phyloP scores from a whole-genome alignment of 2,329 filamentous ascomycete genomes.

The Fusarium avenaceum region DNA sequence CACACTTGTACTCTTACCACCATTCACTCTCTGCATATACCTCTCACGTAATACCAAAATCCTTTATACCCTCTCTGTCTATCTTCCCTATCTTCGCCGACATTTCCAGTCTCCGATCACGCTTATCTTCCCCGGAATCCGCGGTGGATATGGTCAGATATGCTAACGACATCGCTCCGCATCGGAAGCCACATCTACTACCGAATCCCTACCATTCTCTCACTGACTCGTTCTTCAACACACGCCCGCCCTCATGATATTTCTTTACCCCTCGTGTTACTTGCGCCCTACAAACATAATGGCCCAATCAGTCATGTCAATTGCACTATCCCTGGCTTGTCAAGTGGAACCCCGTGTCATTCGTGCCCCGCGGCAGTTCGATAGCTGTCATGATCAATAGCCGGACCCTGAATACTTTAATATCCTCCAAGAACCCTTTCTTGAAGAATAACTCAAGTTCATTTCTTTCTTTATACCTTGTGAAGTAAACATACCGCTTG shows the following conservation, averaged over 20 bases:
- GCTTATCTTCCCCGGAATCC: conserved; percentile 21
- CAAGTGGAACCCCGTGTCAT: conserved; percentile 33
- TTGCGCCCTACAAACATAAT: conserved; percentile 37
- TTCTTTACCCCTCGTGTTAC: conserved; percentile 39
- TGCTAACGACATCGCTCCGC: conserved; percentile 4
- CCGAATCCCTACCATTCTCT: conserved; percentile 14
- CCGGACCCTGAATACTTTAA: conserved; percentile 19
- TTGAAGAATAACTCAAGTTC: neutral
- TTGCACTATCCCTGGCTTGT: conserved; percentile 9
- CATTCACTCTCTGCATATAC: neutral
- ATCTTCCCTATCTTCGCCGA: neutral
- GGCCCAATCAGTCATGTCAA: conserved; percentile 23
- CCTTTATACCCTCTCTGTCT: neutral
- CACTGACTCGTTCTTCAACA: conserved; percentile 27
- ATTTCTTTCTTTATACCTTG: neutral
- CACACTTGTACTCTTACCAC: neutral
- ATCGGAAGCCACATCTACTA: conserved; percentile 38
- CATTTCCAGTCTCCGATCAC: neutral
- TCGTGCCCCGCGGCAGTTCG: conserved; percentile 30
- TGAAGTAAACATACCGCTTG: neutral
- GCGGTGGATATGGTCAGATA: conserved; percentile 24
- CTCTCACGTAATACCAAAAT: neutral
- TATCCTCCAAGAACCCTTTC: neutral
- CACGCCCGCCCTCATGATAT: conserved; percentile 21
- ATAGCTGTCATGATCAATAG: conserved; percentile 31